phyloP scores from a whole-genome alignment of 768 basidiomycete genomes.

The Russula sp. region DNA sequence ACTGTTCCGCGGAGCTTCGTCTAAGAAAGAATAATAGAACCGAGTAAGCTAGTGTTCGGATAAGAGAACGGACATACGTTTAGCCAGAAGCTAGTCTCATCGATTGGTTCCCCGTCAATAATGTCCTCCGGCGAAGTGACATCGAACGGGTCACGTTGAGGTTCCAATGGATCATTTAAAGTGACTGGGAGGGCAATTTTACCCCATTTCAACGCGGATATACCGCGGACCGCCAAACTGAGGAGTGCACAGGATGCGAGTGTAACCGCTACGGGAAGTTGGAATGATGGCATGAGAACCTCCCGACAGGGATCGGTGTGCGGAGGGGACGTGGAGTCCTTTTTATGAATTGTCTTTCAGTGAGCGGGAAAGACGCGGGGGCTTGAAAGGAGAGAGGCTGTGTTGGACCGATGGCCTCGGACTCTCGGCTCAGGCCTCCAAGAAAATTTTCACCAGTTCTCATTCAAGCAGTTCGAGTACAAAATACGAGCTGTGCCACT shows the following conservation, averaged over 20 bases:
- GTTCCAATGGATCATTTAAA: slow-evolving; percentile 32
- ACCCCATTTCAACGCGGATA: slow-evolving; percentile 44
- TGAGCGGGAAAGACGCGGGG: background rate
- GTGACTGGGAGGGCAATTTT: slow-evolving; percentile 51
- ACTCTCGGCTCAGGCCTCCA: no score
- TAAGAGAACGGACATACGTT: slow-evolving; percentile 42
- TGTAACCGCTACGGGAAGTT: slow-evolving; percentile 51
- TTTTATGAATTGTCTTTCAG: background rate
- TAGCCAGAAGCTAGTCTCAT: slow-evolving; percentile 60
- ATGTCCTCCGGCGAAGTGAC: slow-evolving; percentile 71
- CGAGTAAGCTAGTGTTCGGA: background rate
- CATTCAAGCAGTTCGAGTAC: background rate
- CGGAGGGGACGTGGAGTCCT: background rate
- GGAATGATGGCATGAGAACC: slow-evolving; percentile 54
- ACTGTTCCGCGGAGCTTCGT: slow-evolving; percentile 14
- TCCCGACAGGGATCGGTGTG: background rate
- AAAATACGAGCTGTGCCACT: background rate
- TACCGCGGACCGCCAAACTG: slow-evolving; percentile 46
- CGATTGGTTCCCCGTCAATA: slow-evolving; percentile 62
- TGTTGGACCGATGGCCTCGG: background rate
- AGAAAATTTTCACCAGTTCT: background rate
- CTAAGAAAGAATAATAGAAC: slow-evolving; percentile 6
- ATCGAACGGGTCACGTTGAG: slow-evolving; percentile 56
- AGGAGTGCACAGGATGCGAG: slow-evolving; percentile 45
- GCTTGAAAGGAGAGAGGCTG: background rate